These are phyloP conservation scores for Inga leiocalycina DNA, from an alignment of 306 rosid species.

Conservation along the genomic window DNA sequence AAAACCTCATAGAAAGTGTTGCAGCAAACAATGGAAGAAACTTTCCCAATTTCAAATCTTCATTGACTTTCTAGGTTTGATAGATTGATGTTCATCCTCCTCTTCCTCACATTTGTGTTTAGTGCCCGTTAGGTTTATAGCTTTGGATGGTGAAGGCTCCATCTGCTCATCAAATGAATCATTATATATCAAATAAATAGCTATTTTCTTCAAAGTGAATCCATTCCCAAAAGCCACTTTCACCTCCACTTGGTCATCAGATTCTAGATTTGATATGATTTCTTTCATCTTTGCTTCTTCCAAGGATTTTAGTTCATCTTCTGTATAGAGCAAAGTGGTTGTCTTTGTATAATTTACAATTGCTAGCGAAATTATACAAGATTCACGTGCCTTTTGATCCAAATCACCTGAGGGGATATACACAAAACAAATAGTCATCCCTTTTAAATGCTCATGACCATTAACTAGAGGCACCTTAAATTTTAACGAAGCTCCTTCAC, in stretches of 20 bases:
- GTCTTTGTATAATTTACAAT: neutral
- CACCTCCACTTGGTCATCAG: neutral
- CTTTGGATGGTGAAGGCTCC: neutral
- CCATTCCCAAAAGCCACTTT: neutral
- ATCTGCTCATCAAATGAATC: neutral
- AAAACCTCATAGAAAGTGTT: neutral
- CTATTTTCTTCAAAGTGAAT: neutral
- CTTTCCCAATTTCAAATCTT: neutral
- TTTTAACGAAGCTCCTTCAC: neutral
- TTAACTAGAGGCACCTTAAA: neutral
- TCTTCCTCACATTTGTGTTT: neutral
- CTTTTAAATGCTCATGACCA: neutral
- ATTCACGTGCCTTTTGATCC: neutral
- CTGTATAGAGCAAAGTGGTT: neutral
- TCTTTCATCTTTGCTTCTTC: neutral
- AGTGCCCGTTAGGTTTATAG: neutral
- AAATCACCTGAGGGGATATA: neutral
- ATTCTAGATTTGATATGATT: neutral
- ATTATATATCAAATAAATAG: no score
- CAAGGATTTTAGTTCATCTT: neutral
- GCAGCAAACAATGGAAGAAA: neutral
- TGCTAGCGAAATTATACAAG: neutral
- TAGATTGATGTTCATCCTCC: no score
- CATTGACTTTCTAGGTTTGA: neutral
- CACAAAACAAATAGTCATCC: neutral